phyloP scores from a whole-genome alignment of 2,329 filamentous ascomycete genomes.

The Paecilomyces sp. region DNA sequence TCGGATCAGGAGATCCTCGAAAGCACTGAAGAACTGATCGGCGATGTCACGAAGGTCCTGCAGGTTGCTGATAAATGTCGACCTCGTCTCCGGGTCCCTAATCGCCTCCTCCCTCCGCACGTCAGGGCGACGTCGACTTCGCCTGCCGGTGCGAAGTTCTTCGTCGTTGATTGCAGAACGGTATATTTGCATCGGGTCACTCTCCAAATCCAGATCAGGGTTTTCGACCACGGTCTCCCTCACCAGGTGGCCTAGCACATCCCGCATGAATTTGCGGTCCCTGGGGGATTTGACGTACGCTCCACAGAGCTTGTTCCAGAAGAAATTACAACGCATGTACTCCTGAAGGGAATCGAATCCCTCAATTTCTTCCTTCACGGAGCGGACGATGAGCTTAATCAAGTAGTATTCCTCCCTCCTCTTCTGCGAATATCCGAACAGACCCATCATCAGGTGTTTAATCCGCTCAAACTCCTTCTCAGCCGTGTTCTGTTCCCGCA shows the following conservation, averaged over 20 bases:
- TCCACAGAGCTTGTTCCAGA: conserved; percentile 79
- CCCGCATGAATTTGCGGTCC: conserved; percentile 85
- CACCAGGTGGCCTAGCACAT: conserved; percentile 76
- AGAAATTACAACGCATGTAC: conserved; percentile 81
- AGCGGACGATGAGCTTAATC: conserved; percentile 75
- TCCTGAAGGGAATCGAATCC: conserved; percentile 68
- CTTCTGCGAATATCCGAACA: conserved; percentile 97
- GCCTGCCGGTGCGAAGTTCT: conserved; percentile 81
- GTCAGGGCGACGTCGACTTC: conserved; percentile 73
- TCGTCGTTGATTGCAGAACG: conserved; percentile 94
- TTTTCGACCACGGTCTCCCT: conserved; percentile 92
- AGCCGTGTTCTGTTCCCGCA: conserved; percentile 74
- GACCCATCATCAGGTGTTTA: conserved; percentile 88
- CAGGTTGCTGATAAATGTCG: conserved; percentile 88
- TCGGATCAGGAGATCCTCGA: conserved; percentile 76
- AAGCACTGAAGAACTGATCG: conserved; percentile 74
- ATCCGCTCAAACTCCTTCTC: conserved; percentile 92
- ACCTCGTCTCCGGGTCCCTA: conserved; percentile 83
- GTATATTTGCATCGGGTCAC: conserved; percentile 96
- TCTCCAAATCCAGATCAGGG: conserved; percentile 83
- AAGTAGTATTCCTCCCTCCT: conserved; percentile 94
- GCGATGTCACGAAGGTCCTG: conserved; percentile 91
- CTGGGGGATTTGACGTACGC: conserved; percentile 87
- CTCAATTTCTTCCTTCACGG: conserved; percentile 80
- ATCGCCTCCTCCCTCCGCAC: conserved; percentile 92